Evolutionary conservation across 768 basidiomycete species (phyloP).

Genomic region (Russula ochroleuca): DNA sequence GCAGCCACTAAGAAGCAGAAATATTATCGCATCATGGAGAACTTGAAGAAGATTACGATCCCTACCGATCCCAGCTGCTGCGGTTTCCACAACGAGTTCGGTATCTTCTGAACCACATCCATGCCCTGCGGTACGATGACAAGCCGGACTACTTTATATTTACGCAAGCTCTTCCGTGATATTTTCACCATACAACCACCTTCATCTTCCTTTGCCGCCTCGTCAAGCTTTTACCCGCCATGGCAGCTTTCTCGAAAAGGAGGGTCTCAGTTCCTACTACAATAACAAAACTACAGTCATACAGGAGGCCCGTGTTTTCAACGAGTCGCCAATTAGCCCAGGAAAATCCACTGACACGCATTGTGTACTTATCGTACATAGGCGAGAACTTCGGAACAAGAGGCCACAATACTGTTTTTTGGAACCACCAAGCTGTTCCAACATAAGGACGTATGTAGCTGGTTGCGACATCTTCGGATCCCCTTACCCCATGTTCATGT

Average conservation of each 20-base stretch:
- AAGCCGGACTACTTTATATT: slow-evolving; percentile 99
- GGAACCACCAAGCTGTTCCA: slow-evolving; percentile 98
- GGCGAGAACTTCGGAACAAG: slow-evolving; percentile 94
- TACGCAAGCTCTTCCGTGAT: slow-evolving; percentile 98
- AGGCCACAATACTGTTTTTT: slow-evolving; percentile 97
- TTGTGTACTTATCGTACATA: slow-evolving; percentile 93
- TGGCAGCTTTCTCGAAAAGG: slow-evolving; percentile 87
- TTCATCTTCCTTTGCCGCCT: neutral
- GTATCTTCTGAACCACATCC: slow-evolving; percentile 99
- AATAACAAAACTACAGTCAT: slow-evolving; percentile 98
- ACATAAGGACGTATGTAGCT: slow-evolving; percentile 88
- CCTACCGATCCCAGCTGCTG: slow-evolving; percentile 95
- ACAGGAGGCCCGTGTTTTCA: slow-evolving; percentile 98
- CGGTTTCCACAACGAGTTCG: slow-evolving; percentile 99
- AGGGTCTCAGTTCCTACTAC: slow-evolving; percentile 88
- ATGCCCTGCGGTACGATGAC: slow-evolving; percentile 98
- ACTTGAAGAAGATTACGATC: slow-evolving; percentile 99
- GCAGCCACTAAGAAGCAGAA: slow-evolving; percentile 99
- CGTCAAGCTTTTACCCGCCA: slow-evolving; percentile 33
- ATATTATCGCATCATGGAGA: slow-evolving; percentile 99
- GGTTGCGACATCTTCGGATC: neutral
- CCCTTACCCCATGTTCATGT: neutral
- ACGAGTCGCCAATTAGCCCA: slow-evolving; percentile 97
- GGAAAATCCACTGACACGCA: slow-evolving; percentile 95
- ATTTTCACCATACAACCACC: slow-evolving; percentile 58